These are phyloP conservation scores for Multifurca ochricompacta DNA, from an alignment of 768 basidiomycete species.

Conservation along the genomic window DNA sequence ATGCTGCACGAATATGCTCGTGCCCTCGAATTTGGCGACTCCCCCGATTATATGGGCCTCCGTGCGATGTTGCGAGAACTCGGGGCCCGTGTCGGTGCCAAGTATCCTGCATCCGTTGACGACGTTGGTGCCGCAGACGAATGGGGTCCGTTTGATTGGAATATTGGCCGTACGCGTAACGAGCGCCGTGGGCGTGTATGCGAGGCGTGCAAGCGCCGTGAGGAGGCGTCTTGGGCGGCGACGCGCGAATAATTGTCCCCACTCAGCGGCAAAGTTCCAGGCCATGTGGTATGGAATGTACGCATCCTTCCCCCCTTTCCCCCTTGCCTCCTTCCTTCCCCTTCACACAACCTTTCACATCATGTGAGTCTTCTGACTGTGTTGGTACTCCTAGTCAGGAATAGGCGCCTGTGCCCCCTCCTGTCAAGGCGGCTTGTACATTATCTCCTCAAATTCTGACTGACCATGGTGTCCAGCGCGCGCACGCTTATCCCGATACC, in stretches of 20 bases:
- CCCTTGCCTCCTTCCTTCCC: not conserved
- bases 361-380: conserved; percentile 14
- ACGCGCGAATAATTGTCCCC: conserved; percentile 11
- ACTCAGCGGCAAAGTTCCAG: not conserved
- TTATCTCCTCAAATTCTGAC: not conserved
- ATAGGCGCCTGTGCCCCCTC: conserved; percentile 13
- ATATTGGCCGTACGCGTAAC: conserved; percentile 10
- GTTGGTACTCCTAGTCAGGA: conserved; percentile 8
- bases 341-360: conserved; percentile 5
- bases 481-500: conserved; percentile 4
- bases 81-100: conserved; percentile 22
- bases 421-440: conserved; percentile 15
- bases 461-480: conserved; percentile 3
- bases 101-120: conserved; percentile 14
- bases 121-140: conserved; percentile 6
- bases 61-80: conserved; percentile 59
- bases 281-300: conserved; percentile 17
- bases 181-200: conserved; percentile 18
- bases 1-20: conserved; percentile 73
- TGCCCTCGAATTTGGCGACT: conserved; percentile 77
- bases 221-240: conserved; percentile 19
- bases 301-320: not conserved
- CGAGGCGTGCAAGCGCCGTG: conserved; percentile 19
- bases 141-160: conserved; percentile 21
- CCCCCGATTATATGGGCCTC: conserved; percentile 82